Conservation (phyloP, 1,284 basidiomycete species). For the Microbotryum lychnidis-dioicae region DNA sequence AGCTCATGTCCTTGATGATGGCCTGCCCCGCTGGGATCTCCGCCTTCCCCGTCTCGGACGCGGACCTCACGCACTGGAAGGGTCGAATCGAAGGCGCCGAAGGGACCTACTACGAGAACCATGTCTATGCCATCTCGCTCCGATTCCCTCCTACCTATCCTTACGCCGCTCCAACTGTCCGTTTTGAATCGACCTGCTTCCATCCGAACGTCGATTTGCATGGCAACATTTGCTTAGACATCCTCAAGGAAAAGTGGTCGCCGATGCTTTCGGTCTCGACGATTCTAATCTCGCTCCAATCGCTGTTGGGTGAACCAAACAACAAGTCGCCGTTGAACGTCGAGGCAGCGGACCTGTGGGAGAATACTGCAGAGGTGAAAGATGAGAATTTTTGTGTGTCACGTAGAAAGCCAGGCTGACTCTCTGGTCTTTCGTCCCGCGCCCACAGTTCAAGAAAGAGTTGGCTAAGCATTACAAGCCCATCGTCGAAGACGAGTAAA, state of each 20-base stretch:
- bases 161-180: constrained; percentile 67
- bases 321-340: constrained; percentile 76
- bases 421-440: neutral
- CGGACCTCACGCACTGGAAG: constrained; percentile 28
- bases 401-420: constrained; percentile 40
- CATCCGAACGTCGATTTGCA: constrained; percentile 62
- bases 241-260: constrained; percentile 72
- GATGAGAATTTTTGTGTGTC: neutral
- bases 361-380: constrained; percentile 50
- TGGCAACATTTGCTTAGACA: constrained; percentile 64
- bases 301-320: constrained; percentile 77
- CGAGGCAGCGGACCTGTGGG: constrained; percentile 71
- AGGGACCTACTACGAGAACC: constrained; percentile 50
- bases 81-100: constrained; percentile 25
- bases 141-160: constrained; percentile 75
- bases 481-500: constrained; percentile 49
- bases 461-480: constrained; percentile 65
- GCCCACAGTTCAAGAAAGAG: constrained; percentile 53
- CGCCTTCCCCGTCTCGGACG: constrained; percentile 27
- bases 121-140: constrained; percentile 69
- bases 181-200: constrained; percentile 56
- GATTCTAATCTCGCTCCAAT: constrained; percentile 74
- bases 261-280: constrained; percentile 82
- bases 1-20: constrained; percentile 32
- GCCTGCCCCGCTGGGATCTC: constrained; percentile 22